Evolutionary conservation across 139 green algal genomes (phyloP).

Genomic region (Auxenochlorella pyrenoidosa): DNA sequence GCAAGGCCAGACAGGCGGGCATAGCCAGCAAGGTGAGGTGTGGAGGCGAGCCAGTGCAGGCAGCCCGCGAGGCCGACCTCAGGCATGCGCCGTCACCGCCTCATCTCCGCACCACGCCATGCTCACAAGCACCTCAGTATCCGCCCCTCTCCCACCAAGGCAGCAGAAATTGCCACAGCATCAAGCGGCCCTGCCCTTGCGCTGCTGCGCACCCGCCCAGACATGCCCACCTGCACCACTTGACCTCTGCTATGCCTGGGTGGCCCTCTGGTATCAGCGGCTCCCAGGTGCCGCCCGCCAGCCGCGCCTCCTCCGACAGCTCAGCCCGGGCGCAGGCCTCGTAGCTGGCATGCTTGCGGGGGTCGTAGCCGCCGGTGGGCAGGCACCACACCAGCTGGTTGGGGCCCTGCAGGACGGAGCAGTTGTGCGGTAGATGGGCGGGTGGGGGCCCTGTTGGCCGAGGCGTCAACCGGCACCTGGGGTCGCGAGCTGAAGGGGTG

Average conservation of each 20-base stretch:
- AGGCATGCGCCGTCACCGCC: no score
- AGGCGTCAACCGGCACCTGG: no score
- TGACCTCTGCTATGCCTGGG: slow-evolving; percentile 81
- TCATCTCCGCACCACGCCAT: no score
- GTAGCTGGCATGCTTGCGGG: slow-evolving; percentile 60
- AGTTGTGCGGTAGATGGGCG: no score
- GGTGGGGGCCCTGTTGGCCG: no score
- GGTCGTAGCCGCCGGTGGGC: slow-evolving; percentile 78
- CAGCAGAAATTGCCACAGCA: background rate
- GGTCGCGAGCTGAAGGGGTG: no score
- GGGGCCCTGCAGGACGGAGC: slow-evolving; percentile 55
- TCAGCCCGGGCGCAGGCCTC: slow-evolving; percentile 67
- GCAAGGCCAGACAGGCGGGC: background rate
- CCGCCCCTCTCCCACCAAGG: no score
- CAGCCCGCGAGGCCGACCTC: no score
- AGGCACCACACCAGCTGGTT: slow-evolving; percentile 78
- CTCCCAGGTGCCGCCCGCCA: slow-evolving; percentile 77
- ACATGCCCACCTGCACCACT: slow-evolving; percentile 74
- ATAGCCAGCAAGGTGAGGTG: background rate
- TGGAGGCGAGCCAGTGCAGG: no score
- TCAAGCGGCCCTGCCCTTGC: no score
- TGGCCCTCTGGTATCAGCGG: slow-evolving; percentile 66
- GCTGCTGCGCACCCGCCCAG: no score
- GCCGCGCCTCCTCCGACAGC: slow-evolving; percentile 83
- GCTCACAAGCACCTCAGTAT: no score